Base-by-base conservation (phyloP, 192 early-diverging fungal species). In the Radiomyces spectabilis region DNA sequence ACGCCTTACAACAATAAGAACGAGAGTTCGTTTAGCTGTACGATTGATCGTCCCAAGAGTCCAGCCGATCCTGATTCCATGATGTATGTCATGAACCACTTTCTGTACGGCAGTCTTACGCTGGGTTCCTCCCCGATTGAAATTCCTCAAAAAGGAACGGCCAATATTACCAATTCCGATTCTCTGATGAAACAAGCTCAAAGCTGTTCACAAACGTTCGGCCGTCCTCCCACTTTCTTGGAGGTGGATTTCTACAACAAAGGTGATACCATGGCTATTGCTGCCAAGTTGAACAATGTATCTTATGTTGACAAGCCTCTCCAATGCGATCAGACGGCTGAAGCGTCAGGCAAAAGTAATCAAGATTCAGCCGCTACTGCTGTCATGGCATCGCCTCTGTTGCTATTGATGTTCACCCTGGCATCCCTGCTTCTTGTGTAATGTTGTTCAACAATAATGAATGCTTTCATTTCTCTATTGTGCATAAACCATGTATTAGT, bases 11-110 rank as follows among this genome's bases (percentile, higher is more conserved):
- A 75, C 4, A 81, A 81, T 29, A 30, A 44, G 1, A 71, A 66
- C n/a, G 69, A 65, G n/a, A 60, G 50, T 16, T 21, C 32, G 0
- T 90, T 79, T 38, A 66, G 54, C 29, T 90, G 85, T 65, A 66
- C 65, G 1, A 54, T 83, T 38, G 81, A 81, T 34, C 74, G 81
- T 12, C 81, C 81, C 5, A 52, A 33, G 30, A 21, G 55, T 31
- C 71, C 52, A n/a, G 6, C 66, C 34, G 34, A 33, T 42, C 47
- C 64, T 33, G 7, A 25, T 34, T 19, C 35, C 50, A 54, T 79
- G 58, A 75, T 90, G 68, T 78, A 79, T 63, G 76, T 87, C 0
- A 62, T 90, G 71, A 90, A 90, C 68, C 87, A 87, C 61, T 90
- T 87, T 58, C 65, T 85, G 24, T 84, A 77, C 19, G 68, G 71